These are phyloP conservation scores for Biscogniauxia marginata DNA, from an alignment of 2,329 filamentous ascomycete species.

Conservation along the genomic window DNA sequence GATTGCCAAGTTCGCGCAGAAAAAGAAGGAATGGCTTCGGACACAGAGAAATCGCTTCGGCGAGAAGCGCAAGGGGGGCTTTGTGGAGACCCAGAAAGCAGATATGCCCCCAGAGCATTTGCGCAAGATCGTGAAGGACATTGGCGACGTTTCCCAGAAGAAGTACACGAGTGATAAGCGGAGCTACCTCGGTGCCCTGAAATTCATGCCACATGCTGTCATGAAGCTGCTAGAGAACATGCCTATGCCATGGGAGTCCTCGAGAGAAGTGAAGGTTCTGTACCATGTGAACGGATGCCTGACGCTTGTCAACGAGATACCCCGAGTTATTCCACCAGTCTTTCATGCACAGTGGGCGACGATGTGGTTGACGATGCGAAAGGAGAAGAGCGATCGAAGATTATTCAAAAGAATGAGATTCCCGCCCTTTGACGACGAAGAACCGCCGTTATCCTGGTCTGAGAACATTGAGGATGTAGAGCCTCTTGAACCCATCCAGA, in stretches of 20 bases:
- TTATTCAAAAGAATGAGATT: conserved; percentile 99
- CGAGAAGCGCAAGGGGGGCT: conserved; percentile 94
- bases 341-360: conserved; percentile 99
- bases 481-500: conserved; percentile 94
- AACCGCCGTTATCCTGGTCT: conserved; percentile 94
- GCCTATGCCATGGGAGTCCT: conserved; percentile 99
- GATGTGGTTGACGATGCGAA: conserved; percentile 98
- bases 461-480: conserved; percentile 99
- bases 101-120: conserved; percentile 98
- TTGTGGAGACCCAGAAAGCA: conserved; percentile 96
- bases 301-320: conserved; percentile 94
- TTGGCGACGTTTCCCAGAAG: conserved; percentile 98
- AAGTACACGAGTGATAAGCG: conserved; percentile 99
- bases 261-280: conserved; percentile 92
- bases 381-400: conserved; percentile 92
- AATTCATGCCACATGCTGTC: conserved; percentile 99
- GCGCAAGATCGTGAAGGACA: conserved; percentile 97
- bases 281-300: conserved; percentile 98
- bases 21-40: conserved; percentile 98
- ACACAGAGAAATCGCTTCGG: conserved; percentile 89
- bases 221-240: conserved; percentile 98
- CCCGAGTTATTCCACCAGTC: conserved; percentile 94
- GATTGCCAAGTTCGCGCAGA: conserved; percentile 92
- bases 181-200: conserved; percentile 93
- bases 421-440: conserved; percentile 97